These are phyloP conservation scores for Cryphonectria naterciae DNA, from an alignment of 2,329 filamentous ascomycete species.

Conservation along the genomic window DNA sequence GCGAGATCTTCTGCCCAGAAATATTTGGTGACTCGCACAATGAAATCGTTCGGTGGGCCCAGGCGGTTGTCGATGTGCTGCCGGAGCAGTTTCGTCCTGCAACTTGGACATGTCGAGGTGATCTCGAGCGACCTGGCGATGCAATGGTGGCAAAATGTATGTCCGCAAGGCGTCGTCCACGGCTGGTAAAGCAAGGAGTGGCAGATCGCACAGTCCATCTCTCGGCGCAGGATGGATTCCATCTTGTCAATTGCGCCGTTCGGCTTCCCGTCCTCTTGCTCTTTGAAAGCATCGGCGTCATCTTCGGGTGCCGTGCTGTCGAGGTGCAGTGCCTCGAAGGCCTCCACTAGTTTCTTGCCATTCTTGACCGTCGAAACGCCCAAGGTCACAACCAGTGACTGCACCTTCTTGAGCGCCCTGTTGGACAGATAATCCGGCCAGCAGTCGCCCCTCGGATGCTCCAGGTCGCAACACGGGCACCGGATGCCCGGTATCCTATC, in stretches of 20 bases:
- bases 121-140: slow-evolving; percentile 69
- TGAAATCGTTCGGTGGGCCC: slow-evolving; percentile 62
- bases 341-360: slow-evolving; percentile 66
- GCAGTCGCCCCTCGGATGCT: slow-evolving; percentile 80
- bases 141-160: slow-evolving; percentile 86
- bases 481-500: slow-evolving; percentile 70
- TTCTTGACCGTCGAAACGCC: slow-evolving; percentile 44
- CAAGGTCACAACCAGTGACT: slow-evolving; percentile 44
- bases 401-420: slow-evolving; percentile 67
- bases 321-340: slow-evolving; percentile 66
- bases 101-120: slow-evolving; percentile 78
- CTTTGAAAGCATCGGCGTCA: slow-evolving; percentile 45
- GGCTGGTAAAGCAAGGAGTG: slow-evolving; percentile 82
- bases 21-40: slow-evolving; percentile 65
- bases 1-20: slow-evolving; percentile 72
- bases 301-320: slow-evolving; percentile 58
- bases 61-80: slow-evolving; percentile 46
- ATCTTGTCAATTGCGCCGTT: slow-evolving; percentile 57
- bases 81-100: slow-evolving; percentile 66
- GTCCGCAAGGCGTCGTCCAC: slow-evolving; percentile 82
- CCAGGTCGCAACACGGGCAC: slow-evolving; percentile 74
- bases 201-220: slow-evolving; percentile 89
- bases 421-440: slow-evolving; percentile 74
- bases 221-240: slow-evolving; percentile 64
- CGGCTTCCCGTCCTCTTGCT: slow-evolving; percentile 36